A percentile compares a stretch with the other conserved stretches of the same genome.
Conservation (phyloP, 2,329 filamentous ascomycete species). For the Aspergillus sp. region DNA sequence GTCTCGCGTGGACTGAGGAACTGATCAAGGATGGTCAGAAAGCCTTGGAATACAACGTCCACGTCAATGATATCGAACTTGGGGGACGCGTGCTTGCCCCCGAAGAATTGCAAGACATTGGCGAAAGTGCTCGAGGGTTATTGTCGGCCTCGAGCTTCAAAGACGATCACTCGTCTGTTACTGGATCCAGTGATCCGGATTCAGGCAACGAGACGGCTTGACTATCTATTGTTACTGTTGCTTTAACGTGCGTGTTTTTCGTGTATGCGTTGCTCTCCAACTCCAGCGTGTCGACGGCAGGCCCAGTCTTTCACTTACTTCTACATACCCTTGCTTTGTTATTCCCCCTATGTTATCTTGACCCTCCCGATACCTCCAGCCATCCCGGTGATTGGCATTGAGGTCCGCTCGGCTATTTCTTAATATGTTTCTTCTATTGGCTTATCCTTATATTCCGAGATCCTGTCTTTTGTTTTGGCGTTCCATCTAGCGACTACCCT, state of each 20-base stretch:
- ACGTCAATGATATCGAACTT: constrained; percentile 69
- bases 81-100: constrained; percentile 70
- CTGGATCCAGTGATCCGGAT: background rate
- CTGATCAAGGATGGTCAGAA: constrained; percentile 84
- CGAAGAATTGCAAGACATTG: constrained; percentile 51
- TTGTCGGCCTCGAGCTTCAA: constrained; percentile 13
- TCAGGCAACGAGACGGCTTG: background rate
- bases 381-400: background rate
- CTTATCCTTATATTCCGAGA: background rate
- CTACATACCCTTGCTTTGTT: background rate
- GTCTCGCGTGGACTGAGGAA: constrained; percentile 81
- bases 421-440: background rate
- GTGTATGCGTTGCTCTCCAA: background rate
- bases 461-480: background rate
- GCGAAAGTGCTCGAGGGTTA: constrained; percentile 25
- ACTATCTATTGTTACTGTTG: background rate
- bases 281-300: constrained; percentile 1
- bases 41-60: constrained; percentile 75
- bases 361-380: background rate
- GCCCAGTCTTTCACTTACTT: constrained; percentile 1
- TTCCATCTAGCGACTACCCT: background rate
- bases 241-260: background rate
- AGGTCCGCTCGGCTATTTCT: background rate
- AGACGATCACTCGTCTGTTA: background rate
- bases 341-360: constrained; percentile 1